phyloP scores from a whole-genome alignment of 768 basidiomycete genomes.

The Termitomyces heimii region DNA sequence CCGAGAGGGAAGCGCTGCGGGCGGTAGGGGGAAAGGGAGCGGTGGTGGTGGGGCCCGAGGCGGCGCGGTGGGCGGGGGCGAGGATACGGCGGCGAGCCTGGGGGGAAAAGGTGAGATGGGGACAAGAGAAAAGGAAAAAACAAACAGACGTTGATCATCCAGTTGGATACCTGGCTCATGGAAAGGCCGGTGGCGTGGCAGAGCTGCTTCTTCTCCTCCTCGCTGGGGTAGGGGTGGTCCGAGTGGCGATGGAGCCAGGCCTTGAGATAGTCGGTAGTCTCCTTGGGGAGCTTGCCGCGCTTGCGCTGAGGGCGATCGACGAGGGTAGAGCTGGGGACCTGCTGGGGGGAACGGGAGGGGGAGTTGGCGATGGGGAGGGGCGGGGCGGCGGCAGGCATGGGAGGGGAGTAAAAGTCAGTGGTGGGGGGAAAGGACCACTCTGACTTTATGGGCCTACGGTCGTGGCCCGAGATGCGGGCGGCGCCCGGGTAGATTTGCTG shows the following conservation, averaged over 20 bases:
- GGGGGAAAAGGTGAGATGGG: no score
- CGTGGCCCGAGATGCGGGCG: constrained; percentile 68
- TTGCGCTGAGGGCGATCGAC: constrained; percentile 77
- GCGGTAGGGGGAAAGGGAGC: constrained; percentile 58
- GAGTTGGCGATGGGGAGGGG: constrained; percentile 38
- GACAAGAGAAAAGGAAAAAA: no score
- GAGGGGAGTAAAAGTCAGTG: constrained; percentile 47
- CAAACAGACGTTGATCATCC: constrained; percentile 76
- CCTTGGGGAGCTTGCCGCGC: constrained; percentile 84
- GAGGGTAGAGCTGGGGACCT: constrained; percentile 48
- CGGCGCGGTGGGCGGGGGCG: constrained; percentile 73
- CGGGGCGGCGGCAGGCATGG: constrained; percentile 39
- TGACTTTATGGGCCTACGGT: constrained; percentile 61
- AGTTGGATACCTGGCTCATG: constrained; percentile 88
- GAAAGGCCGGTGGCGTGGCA: constrained; percentile 81
- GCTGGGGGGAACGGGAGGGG: constrained; percentile 48
- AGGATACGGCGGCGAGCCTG: constrained; percentile 80
- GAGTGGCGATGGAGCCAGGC: constrained; percentile 86
- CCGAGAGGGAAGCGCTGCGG: constrained; percentile 37
- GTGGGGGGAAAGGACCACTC: constrained; percentile 66
- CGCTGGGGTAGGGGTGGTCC: constrained; percentile 85
- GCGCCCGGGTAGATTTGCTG: constrained; percentile 63
- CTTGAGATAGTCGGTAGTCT: constrained; percentile 85
- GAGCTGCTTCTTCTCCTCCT: constrained; percentile 87
- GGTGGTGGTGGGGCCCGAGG: constrained; percentile 73